Percentiles rank a stretch among this genome's conserved stretches.
Evolutionary conservation across 2,329 filamentous ascomycete genomes (phyloP).

Genomic region (Madurella fahalii): DNA sequence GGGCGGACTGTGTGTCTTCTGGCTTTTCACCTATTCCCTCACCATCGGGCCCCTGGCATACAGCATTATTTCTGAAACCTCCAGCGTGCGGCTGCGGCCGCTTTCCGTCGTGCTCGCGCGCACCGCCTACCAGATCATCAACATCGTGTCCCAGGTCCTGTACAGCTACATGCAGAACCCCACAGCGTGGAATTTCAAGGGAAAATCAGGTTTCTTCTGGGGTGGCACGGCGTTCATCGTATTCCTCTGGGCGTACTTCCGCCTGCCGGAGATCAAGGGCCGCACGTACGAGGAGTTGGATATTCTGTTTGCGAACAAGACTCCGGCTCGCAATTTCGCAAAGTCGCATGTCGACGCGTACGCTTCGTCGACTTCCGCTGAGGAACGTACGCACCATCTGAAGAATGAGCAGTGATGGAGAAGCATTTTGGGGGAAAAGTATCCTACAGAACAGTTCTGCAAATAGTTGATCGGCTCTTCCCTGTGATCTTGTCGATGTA

Average conservation of each 20-base stretch:
- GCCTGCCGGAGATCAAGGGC: constrained; percentile 43
- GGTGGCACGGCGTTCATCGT: constrained; percentile 35
- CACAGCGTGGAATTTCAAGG: constrained; percentile 38
- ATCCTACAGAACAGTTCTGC: too few species aligned
- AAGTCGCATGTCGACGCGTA: constrained; percentile 8
- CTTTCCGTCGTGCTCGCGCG: constrained; percentile 45
- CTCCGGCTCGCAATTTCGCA: constrained; percentile 34
- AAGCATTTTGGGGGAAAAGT: too few species aligned
- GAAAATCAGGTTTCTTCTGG: constrained; percentile 45
- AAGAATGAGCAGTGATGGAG: not conserved
- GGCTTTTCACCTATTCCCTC: constrained; percentile 42
- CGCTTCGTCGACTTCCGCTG: not conserved
- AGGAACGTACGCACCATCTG: not conserved
- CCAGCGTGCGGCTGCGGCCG: constrained; percentile 43
- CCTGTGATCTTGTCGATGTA: too few species aligned
- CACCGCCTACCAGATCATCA: constrained; percentile 39
- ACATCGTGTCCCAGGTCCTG: constrained; percentile 39
- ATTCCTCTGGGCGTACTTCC: constrained; percentile 39
- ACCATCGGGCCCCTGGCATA: constrained; percentile 43
- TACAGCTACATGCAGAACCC: constrained; percentile 38
- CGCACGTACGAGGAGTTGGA: constrained; percentile 45
- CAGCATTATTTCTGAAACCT: constrained; percentile 42
- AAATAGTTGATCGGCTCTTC: too few species aligned
- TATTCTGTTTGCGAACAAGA: constrained; percentile 21
- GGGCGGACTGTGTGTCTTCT: constrained; percentile 40